phyloP scores from a whole-genome alignment of 2,329 filamentous ascomycete species.

The Epichloe typhina region DNA sequence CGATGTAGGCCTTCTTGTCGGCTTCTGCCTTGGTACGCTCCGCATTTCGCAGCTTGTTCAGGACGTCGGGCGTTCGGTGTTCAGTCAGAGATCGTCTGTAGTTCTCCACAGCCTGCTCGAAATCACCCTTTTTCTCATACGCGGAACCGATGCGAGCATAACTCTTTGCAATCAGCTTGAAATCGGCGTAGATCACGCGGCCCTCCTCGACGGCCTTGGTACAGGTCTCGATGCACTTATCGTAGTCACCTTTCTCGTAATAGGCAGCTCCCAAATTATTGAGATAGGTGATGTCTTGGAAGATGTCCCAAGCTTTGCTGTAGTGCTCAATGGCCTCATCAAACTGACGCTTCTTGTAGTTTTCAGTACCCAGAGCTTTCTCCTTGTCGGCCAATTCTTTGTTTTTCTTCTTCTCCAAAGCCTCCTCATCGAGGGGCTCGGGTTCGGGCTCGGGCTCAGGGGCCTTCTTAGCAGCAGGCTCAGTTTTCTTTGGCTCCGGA shows the following conservation, averaged over 20 bases:
- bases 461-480: slow-evolving; percentile 39
- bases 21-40: slow-evolving; percentile 75
- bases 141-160: slow-evolving; percentile 89
- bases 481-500: slow-evolving; percentile 25
- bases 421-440: slow-evolving; percentile 69
- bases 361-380: slow-evolving; percentile 85
- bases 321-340: slow-evolving; percentile 93
- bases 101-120: slow-evolving; percentile 68
- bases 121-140: slow-evolving; percentile 79
- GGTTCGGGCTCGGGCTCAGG: slow-evolving; percentile 40
- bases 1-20: slow-evolving; percentile 69
- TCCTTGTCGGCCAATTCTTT: slow-evolving; percentile 89
- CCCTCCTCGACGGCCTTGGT: slow-evolving; percentile 83
- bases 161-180: slow-evolving; percentile 97
- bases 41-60: slow-evolving; percentile 79
- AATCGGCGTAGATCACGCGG: slow-evolving; percentile 80
- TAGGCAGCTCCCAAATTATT: slow-evolving; percentile 92
- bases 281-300: slow-evolving; percentile 95
- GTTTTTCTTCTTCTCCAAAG: slow-evolving; percentile 72
- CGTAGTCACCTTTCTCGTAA: slow-evolving; percentile 92
- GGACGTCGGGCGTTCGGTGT: slow-evolving; percentile 87
- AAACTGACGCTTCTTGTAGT: slow-evolving; percentile 97
- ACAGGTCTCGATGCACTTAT: slow-evolving; percentile 76
- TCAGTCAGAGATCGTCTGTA: slow-evolving; percentile 93
- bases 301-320: slow-evolving; percentile 80